phyloP scores from a whole-genome alignment of 2,329 filamentous ascomycete species.

The Daldinia eschscholtzii region DNA sequence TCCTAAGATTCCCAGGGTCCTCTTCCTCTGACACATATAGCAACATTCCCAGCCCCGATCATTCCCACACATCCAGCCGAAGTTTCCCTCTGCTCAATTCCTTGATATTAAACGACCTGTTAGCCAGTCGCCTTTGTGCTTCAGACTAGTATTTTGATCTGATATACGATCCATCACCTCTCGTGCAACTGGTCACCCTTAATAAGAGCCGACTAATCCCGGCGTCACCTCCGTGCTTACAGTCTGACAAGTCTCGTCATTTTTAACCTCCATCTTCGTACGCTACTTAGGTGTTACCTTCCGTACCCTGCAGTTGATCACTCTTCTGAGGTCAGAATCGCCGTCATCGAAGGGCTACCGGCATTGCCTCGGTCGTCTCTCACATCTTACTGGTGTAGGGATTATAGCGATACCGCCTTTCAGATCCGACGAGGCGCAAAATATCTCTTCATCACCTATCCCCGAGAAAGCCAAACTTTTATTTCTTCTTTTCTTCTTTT shows the following conservation, averaged over 20 bases:
- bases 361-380: slow-evolving; percentile 31
- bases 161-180: slow-evolving; percentile 44
- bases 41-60: slow-evolving; percentile 17
- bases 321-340: slow-evolving; percentile 41
- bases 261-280: slow-evolving; percentile 39
- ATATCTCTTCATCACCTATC: slow-evolving; percentile 30
- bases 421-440: slow-evolving; percentile 30
- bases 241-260: slow-evolving; percentile 44
- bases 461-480: slow-evolving; percentile 33
- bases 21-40: slow-evolving; percentile 18
- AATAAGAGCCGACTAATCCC: slow-evolving; percentile 46
- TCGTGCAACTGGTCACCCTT: slow-evolving; percentile 44
- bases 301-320: slow-evolving; percentile 32
- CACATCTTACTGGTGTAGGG: slow-evolving; percentile 41
- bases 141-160: slow-evolving; percentile 40
- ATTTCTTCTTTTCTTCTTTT: slow-evolving; percentile 25
- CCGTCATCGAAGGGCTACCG: slow-evolving; percentile 43
- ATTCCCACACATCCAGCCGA: slow-evolving; percentile 22
- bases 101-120: slow-evolving; percentile 20
- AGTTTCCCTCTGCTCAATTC: slow-evolving; percentile 18
- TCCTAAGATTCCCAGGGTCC: slow-evolving; percentile 28
- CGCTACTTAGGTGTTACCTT: slow-evolving; percentile 31
- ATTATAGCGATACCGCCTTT: slow-evolving; percentile 43
- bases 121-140: slow-evolving; percentile 22
- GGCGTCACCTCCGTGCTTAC: slow-evolving; percentile 42